Conservation (phyloP, 352 stramenopile species). For the Phytophthora fragariae region DNA sequence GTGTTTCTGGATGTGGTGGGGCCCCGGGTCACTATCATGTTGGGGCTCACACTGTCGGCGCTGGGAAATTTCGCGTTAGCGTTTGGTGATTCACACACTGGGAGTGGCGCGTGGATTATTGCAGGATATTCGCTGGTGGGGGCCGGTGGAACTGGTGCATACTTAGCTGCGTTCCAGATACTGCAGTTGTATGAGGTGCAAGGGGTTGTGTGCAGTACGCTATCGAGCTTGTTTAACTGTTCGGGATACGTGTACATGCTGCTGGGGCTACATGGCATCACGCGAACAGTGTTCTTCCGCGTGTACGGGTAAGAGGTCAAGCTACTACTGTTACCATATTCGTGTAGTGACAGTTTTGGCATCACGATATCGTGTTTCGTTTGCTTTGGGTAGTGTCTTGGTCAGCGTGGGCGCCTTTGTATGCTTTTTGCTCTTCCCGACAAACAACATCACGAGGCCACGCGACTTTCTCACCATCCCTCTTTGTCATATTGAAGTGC, state of each 20-base stretch:
- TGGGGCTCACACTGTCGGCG: constrained; percentile 57
- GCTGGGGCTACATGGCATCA: constrained; percentile 57
- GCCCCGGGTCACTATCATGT: constrained; percentile 59
- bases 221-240: constrained; percentile 87
- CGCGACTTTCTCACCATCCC: constrained; percentile 58
- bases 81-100: constrained; percentile 59
- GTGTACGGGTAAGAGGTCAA: constrained; percentile 57
- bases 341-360: not conserved
- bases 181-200: constrained; percentile 80
- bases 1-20: constrained; percentile 78
- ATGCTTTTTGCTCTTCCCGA: constrained; percentile 75
- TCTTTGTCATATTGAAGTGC: constrained; percentile 59
- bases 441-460: constrained; percentile 67
- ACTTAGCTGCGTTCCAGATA: constrained; percentile 83
- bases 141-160: constrained; percentile 76
- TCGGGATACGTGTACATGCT: constrained; percentile 90
- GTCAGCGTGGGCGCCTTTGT: constrained; percentile 53
- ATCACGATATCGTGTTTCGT: not conserved
- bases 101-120: constrained; percentile 66
- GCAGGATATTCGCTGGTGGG: constrained; percentile 73
- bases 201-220: constrained; percentile 79
- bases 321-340: not conserved
- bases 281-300: constrained; percentile 60
- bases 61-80: constrained; percentile 70
- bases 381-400: constrained; percentile 44